These are phyloP conservation scores for Neurospora terricola DNA, from an alignment of 495 filamentous ascomycete species.

Conservation along the genomic window DNA sequence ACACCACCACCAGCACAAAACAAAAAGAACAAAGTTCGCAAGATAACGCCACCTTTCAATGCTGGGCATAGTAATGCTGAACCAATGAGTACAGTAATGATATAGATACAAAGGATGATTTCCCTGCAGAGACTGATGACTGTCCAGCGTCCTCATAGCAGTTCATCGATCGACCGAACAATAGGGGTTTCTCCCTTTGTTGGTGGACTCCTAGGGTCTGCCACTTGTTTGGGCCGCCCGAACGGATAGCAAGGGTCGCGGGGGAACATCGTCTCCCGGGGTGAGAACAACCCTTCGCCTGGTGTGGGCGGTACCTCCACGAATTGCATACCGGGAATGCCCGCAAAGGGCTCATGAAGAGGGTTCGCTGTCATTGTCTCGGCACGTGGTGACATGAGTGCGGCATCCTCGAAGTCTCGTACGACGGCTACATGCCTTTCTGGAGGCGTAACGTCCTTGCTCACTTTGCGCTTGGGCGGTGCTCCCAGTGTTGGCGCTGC, in stretches of 20 bases:
- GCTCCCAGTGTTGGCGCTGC: constrained; percentile 6
- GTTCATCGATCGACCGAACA: constrained; percentile 52
- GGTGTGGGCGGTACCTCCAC: constrained; percentile 39
- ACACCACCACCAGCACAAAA: neutral
- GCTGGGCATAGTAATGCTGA: neutral
- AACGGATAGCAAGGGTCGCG: constrained; percentile 40
- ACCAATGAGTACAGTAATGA: neutral
- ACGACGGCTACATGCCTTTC: constrained; percentile 22
- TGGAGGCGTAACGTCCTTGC: constrained; percentile 9
- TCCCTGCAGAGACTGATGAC: neutral
- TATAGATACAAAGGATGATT: neutral
- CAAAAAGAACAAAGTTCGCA: constrained; percentile 1
- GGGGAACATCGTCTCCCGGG: constrained; percentile 39
- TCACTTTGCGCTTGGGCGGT: constrained; percentile 4
- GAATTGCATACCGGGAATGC: constrained; percentile 32
- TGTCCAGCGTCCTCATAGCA: constrained; percentile 26
- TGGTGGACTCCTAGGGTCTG: constrained; percentile 56
- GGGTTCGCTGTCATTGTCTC: constrained; percentile 47
- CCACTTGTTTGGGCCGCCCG: constrained; percentile 30
- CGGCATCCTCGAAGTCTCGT: constrained; percentile 25
- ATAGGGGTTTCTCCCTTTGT: constrained; percentile 57
- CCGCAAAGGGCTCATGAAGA: constrained; percentile 29
- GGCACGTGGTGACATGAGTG: constrained; percentile 40
- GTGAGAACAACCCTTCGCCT: constrained; percentile 37
- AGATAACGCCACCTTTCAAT: neutral